Evolutionary conservation across 345 rosid species (phyloP), one percentile per base, ranked within the genome.

Genomic region (Raphanus raphanistrum): DNA sequence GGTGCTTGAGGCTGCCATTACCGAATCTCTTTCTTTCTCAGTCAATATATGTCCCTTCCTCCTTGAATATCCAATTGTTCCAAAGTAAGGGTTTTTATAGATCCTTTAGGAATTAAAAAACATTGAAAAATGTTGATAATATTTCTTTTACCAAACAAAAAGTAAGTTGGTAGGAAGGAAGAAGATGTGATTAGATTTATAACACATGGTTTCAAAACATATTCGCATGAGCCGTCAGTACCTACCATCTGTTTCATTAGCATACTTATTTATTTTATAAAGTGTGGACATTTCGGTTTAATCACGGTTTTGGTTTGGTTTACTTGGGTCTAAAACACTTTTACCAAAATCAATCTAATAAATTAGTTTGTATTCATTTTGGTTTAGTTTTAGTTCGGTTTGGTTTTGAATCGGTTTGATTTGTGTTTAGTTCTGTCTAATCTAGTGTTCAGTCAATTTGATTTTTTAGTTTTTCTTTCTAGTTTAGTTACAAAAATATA

Each of bases 1-100:
- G 48, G 82, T 68, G 62, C 82, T 13, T 66, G 82, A 78, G 35
- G 72, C 67, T 71, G 81, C 81, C 81, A 77, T 77, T 71, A 57
- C 62, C 29, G 10, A 64, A 66, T 50, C 59, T 77, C 62, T 76
- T 48, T 50, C 28, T 62, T 48, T 50, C 28, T 62, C 21, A 60
- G 71, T 17, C 76, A 55, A 65, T 63, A 50, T 70, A 8, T 60
- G 13, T 21, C 5, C 41, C 21, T 21, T 61, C n/a, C 43, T 29
- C 48, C 61, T 75, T 70, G 48, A 7, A 52, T 35, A 70, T 27
- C 21, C 45, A n/a, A 50, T 50, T 15, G 55, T 50, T 71, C 5
- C 48, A 32, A 13, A 6, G 25, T 58, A 15, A 29, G 13, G 29
- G 60, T 0, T 71, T 77, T 77, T 77, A 71, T 77, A 77, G 75